Base-by-base conservation (phyloP, 1,284 basidiomycete species). In the Sporisorium exsertum region DNA sequence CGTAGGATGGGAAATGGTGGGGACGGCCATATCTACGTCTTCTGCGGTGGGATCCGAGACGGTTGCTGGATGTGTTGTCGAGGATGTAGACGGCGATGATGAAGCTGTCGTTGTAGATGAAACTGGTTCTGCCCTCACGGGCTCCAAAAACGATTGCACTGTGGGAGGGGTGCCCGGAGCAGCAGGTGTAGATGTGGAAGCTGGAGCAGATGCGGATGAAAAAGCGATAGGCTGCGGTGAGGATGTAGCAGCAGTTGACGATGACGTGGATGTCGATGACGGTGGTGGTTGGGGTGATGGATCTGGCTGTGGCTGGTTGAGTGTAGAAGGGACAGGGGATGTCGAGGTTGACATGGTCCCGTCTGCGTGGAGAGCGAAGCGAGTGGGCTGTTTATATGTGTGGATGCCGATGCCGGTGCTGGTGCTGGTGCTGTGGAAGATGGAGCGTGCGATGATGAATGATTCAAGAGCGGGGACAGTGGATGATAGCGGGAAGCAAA, bases 301-400 rank as follows among this genome's bases (percentile, higher is more conserved):
- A 32, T 7, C 15, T 22, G 7, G 46, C 20, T 32, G 42, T 18
- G 10, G 46, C 22, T 8, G 40, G 5, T 27, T 42, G 47, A n/a
- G 47, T 33, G 37, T 16, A n/a, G 49, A 13, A 49, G 27, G 20
- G 27, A 37, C 27, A 37, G 67, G 56, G 59, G 66, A 63, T 69
- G 60, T 59, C 57, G 57, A 50, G 40, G 46, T n/a, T 12, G 67
- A 64, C 67, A 70, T 70, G 57, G 33, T 70, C 61, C 67, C 53
- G 18, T 26, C 29, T 52, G 43, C 18, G 43, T 9, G 3, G 37
- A 6, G 22, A 46, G 42, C 32, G 20, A 16, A 22, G 24, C 33
- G 16, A 20, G 6, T 43, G 40, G 18, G 7, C 40, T 12, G 40
- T 40, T 45, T 43, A 45, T 55, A 42, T 55, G 27, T 27, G 20